These are phyloP conservation scores for Candida maris DNA, from an alignment of 805 yeast genomes.

Conservation along the genomic window DNA sequence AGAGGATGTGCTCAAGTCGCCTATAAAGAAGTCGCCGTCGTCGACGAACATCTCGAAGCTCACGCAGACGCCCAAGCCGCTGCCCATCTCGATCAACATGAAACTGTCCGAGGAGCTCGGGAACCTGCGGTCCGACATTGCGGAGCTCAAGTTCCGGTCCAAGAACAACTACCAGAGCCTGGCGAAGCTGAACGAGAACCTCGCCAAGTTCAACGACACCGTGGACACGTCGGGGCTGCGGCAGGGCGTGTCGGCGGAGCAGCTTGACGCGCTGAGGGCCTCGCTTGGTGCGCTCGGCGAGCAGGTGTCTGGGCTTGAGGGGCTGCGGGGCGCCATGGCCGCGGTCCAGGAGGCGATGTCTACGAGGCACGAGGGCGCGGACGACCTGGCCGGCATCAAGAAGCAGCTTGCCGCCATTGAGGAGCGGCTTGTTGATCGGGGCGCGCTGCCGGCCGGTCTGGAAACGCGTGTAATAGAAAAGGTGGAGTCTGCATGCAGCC, in stretches of 20 bases:
- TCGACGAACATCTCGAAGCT: constrained; percentile 18
- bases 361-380: not conserved
- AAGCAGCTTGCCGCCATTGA: not conserved
- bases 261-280: not conserved
- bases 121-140: constrained; percentile 14
- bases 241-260: not conserved
- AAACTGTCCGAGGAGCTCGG: constrained; percentile 19
- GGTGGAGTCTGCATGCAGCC: too few relatives aligned
- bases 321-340: constrained; percentile 1
- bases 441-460: too few relatives aligned
- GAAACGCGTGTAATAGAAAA: too few relatives aligned
- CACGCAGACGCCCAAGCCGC: constrained; percentile 20
- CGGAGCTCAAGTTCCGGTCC: constrained; percentile 19
- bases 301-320: not conserved
- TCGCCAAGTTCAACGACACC: constrained; percentile 16
- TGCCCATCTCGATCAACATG: constrained; percentile 21
- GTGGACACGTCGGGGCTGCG: constrained; percentile 1
- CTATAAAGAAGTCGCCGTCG: constrained; percentile 21
- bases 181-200: constrained; percentile 18
- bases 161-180: constrained; percentile 20
- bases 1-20: too few relatives aligned
- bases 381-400: not conserved
- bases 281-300: not conserved
- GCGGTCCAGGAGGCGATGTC: not conserved
- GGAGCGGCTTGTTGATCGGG: not conserved